These are phyloP conservation scores for Wilcoxina mikolae DNA, from an alignment of 495 filamentous ascomycete species.

Conservation along the genomic window DNA sequence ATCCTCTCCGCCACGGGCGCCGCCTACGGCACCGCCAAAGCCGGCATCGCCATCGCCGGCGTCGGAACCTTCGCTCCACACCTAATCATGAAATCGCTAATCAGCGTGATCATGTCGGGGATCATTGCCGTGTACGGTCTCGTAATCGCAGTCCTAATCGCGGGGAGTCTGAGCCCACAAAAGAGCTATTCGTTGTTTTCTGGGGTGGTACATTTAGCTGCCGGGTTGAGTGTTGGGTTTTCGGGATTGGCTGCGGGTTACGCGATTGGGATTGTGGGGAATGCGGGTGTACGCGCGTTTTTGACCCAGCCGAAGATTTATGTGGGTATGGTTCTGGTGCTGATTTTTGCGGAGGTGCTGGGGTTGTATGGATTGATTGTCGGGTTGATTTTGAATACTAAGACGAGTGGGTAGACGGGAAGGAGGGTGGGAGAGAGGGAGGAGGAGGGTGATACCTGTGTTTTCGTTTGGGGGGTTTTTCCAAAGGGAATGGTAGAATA, in stretches of 20 bases:
- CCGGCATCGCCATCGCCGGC: conserved; percentile 90
- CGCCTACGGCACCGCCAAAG: conserved; percentile 82
- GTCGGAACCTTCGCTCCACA: conserved; percentile 85
- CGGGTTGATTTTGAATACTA: conserved; percentile 27
- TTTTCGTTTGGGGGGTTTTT: no score
- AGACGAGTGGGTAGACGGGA: conserved; percentile 20
- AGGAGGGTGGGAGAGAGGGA: no score
- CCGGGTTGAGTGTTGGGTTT: conserved; percentile 81
- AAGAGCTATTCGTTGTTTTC: conserved; percentile 64
- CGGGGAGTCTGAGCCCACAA: conserved; percentile 55
- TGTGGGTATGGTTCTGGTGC: conserved; percentile 94
- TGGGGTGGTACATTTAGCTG: conserved; percentile 83
- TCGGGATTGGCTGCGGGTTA: conserved; percentile 93
- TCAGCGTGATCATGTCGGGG: conserved; percentile 91
- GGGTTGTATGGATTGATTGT: conserved; percentile 82
- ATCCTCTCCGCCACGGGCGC: conserved; percentile 64
- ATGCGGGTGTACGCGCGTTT: conserved; percentile 82
- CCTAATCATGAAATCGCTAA: conserved; percentile 75
- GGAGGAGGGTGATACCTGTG: no score
- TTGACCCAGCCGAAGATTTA: conserved; percentile 93
- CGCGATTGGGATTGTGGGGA: conserved; percentile 87
- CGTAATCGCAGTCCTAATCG: conserved; percentile 89
- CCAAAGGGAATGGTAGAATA: no score
- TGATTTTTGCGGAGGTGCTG: conserved; percentile 96
- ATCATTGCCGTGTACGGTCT: conserved; percentile 98